phyloP scores from a whole-genome alignment of 2,329 filamentous ascomycete species.

The Plectosphaerella plurivora region DNA sequence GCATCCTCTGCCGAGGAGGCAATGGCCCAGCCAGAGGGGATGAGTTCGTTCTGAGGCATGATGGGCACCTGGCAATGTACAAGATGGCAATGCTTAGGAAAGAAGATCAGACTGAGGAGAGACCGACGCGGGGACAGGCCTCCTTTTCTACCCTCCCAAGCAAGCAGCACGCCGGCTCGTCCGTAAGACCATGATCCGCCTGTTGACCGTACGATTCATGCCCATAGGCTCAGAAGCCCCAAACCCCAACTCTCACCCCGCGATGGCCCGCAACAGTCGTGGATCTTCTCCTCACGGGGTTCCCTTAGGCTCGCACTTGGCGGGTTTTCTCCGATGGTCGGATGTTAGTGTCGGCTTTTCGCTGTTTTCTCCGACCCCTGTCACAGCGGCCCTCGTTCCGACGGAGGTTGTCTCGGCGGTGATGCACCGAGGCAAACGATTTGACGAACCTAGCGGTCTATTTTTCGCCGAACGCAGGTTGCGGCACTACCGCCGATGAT shows the following conservation, averaged over 20 bases:
- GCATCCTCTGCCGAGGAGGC: constrained; percentile 23
- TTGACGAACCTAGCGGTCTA: too few species aligned
- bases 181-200: neutral
- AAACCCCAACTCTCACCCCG: neutral
- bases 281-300: neutral
- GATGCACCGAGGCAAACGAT: too few species aligned
- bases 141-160: neutral
- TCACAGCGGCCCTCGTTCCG: too few species aligned
- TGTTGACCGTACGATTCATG: neutral
- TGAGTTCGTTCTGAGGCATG: constrained; percentile 7
- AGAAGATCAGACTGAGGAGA: neutral
- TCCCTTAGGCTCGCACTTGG: neutral
- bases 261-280: neutral
- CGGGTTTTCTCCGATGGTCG: neutral
- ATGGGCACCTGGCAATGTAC: neutral
- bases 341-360: neutral
- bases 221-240: neutral
- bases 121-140: neutral
- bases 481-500: neutral
- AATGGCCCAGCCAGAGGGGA: constrained; percentile 16
- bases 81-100: too few species aligned
- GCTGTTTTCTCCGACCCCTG: neutral
- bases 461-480: neutral
- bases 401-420: too few species aligned
- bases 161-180: too few species aligned